phyloP scores from a whole-genome alignment of 1,284 basidiomycete species.

The Quambalaria eucalypti region DNA sequence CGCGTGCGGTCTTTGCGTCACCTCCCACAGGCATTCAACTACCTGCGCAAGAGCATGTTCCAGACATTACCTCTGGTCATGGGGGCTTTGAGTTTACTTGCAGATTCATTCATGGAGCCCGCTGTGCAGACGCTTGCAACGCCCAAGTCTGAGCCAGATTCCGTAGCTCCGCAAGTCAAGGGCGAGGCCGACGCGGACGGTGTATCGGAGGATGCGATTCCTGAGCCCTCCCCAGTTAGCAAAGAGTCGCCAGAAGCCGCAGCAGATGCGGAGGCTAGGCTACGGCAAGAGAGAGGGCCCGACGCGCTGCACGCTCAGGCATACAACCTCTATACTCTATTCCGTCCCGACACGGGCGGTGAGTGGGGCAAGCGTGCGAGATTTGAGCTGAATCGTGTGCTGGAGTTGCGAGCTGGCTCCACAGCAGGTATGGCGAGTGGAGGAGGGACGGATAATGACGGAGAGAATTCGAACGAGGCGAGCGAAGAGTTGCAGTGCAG shows the following conservation, averaged over 20 bases:
- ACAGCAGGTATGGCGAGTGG: slow-evolving; percentile 22
- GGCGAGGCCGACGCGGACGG: background rate
- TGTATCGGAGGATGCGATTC: background rate
- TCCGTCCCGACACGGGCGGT: slow-evolving; percentile 40
- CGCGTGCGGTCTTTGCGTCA: too few relatives aligned
- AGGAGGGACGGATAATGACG: slow-evolving; percentile 8
- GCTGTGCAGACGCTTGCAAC: background rate
- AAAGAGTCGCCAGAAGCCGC: background rate
- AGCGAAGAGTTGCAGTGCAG: slow-evolving; percentile 18
- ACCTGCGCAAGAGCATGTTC: slow-evolving; percentile 32
- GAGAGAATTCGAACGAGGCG: slow-evolving; percentile 11
- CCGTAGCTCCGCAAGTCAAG: background rate
- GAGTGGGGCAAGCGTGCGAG: slow-evolving; percentile 42
- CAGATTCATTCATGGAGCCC: slow-evolving; percentile 32
- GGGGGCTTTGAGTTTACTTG: slow-evolving; percentile 36
- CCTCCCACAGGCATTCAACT: slow-evolving; percentile 38
- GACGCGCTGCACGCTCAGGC: slow-evolving; percentile 28
- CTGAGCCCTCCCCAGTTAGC: background rate
- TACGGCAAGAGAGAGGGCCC: slow-evolving; percentile 7
- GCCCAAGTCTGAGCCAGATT: too few relatives aligned
- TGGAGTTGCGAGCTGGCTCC: slow-evolving; percentile 22
- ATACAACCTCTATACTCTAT: slow-evolving; percentile 36
- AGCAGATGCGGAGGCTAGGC: background rate
- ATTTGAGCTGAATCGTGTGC: slow-evolving; percentile 31
- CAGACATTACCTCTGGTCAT: slow-evolving; percentile 39